A percentile compares a stretch with the other conserved stretches of the same genome.
Evolutionary conservation across 2,329 filamentous ascomycete genomes (phyloP).

Genomic region (Eurotiales sp.): DNA sequence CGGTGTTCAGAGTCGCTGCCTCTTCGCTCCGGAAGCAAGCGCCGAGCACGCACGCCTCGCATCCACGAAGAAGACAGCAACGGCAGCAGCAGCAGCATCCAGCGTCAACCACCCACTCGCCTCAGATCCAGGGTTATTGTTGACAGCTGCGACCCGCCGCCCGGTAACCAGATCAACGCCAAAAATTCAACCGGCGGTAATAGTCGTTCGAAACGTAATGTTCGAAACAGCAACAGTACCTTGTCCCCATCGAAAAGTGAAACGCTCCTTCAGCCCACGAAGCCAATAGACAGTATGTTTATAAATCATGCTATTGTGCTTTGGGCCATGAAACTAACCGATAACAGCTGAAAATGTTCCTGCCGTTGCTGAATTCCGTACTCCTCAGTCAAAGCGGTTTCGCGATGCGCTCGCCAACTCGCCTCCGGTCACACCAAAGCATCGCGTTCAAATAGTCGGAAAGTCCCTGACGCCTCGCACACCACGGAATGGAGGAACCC

Average conservation of each 20-base stretch:
- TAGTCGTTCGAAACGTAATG: constrained; percentile 48
- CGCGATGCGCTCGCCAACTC: constrained; percentile 71
- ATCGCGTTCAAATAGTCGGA: constrained; percentile 73
- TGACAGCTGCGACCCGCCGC: constrained; percentile 19
- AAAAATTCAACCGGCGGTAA: constrained; percentile 28
- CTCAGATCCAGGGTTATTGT: constrained; percentile 36
- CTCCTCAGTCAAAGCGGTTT: constrained; percentile 54
- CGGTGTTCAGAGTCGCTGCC: constrained; percentile 25
- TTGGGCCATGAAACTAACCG: not conserved
- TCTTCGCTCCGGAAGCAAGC: constrained; percentile 43
- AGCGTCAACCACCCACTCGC: constrained; percentile 23
- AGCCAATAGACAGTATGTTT: constrained; percentile 34
- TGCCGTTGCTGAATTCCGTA: constrained; percentile 42
- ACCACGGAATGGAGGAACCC: constrained; percentile 69
- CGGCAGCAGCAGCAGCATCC: constrained; percentile 13
- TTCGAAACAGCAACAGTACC: constrained; percentile 39
- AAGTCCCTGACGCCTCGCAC: constrained; percentile 74
- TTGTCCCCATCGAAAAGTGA: constrained; percentile 47
- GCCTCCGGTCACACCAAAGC: constrained; percentile 73
- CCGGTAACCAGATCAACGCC: constrained; percentile 25
- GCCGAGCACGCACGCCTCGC: constrained; percentile 43
- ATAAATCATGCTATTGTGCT: not conserved
- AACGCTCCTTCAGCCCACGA: constrained; percentile 39
- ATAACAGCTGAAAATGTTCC: constrained; percentile 42
- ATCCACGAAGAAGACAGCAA: constrained; percentile 36